phyloP scores from a whole-genome alignment of 169 alveolate species.

The Theileria orientalis region DNA sequence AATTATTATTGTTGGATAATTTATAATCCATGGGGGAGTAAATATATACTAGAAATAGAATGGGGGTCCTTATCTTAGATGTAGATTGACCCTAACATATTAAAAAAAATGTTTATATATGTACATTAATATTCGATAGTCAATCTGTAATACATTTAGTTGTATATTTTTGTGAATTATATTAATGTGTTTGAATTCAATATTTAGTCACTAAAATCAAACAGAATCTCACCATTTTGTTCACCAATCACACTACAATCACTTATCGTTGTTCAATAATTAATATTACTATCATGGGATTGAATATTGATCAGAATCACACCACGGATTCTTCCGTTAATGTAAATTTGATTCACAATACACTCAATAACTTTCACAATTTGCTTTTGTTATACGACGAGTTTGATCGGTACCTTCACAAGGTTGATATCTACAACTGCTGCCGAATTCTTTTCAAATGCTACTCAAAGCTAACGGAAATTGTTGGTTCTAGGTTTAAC shows the following conservation, averaged over 20 bases:
- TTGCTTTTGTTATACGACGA: slow-evolving; percentile 1
- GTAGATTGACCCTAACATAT: no score
- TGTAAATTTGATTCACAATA: neutral
- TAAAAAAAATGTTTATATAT: no score
- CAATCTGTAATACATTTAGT: no score
- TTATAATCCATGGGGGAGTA: slow-evolving; percentile 16
- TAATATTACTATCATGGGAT: slow-evolving; percentile 1
- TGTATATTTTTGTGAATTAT: no score
- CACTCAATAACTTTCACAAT: neutral
- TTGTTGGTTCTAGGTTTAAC: neutral
- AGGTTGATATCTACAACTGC: neutral
- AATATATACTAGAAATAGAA: neutral
- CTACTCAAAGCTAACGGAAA: neutral
- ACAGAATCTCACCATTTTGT: no score
- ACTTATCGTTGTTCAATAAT: no score
- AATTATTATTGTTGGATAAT: neutral
- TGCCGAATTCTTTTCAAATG: neutral
- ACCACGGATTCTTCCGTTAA: slow-evolving; percentile 3
- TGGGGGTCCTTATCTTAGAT: slow-evolving; percentile 8
- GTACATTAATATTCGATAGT: no score
- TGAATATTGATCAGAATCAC: neutral
- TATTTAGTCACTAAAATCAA: no score
- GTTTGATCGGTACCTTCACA: slow-evolving; percentile 1
- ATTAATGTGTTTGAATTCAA: no score
- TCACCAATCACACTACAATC: no score